Evolutionary conservation across 768 basidiomycete genomes (phyloP), one percentile per base, ranked within the genome.

Genomic region (Pleurotus djamor): DNA sequence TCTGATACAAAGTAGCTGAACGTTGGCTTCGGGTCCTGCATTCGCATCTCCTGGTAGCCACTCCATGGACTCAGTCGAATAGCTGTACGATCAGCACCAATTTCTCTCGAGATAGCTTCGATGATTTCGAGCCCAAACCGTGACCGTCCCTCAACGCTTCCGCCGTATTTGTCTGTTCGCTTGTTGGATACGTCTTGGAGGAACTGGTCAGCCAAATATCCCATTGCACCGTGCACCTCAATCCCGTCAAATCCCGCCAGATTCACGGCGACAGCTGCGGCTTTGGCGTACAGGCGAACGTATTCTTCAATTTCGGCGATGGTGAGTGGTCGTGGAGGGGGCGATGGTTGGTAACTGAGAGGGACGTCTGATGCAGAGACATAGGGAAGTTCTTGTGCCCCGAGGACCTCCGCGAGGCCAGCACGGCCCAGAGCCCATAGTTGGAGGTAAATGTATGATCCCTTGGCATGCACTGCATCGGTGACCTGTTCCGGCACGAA

Each of bases 121-220:
- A 84, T 66, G 41, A 87, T 72, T 59, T 87, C 83, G 5, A 87
- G 70, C 0, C 70, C 65, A 67, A 92, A 90, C 32, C 82, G 75
- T 0, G 77, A 72, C 4, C 91, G 75, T 57, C 81, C 83, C 67
- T 87, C 82, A 33, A 89, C 71, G 48, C 79, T 80, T 2, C 90
- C 90, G 0, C 90, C 90, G 68, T 87, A 92, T 48, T 78, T 72
- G 67, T 91, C 88, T 7, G 79, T 83, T 13, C 87, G 78, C 4
- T 76, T 65, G 69, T 89, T 89, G 38, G 74, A 74, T n/a, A 74
- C 66, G 32, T 80, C 74, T 64, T 87, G 84, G 7, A 85, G 61
- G 74, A 89, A 89, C 66, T 89, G 85, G 64, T 89, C 84, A n/a
- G 79, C 57, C 9, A 86, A 67, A 60, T 81, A 82, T 0, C 79